Evolutionary conservation across 768 basidiomycete genomes (phyloP).

Genomic region (Mycena polygramma): DNA sequence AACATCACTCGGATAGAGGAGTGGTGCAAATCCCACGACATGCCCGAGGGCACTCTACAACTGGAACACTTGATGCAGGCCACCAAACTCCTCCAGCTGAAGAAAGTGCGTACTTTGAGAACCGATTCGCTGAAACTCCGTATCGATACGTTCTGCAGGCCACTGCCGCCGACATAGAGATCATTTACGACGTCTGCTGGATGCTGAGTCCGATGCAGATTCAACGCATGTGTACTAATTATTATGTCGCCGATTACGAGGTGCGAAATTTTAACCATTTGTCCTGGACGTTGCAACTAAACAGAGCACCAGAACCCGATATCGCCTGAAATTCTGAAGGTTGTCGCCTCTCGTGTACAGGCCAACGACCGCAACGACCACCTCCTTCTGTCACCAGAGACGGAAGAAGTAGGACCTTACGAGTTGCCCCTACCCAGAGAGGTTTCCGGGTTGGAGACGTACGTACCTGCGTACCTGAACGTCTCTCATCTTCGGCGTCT

Average conservation of each 20-base stretch:
- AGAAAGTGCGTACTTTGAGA: constrained; percentile 74
- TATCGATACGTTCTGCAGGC: constrained; percentile 63
- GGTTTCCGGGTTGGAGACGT: constrained; percentile 96
- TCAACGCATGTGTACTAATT: constrained; percentile 98
- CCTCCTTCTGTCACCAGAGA: constrained; percentile 94
- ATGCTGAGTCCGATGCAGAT: constrained; percentile 99
- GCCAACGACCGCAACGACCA: constrained; percentile 98
- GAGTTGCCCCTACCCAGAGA: constrained; percentile 95
- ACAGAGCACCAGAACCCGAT: constrained; percentile 82
- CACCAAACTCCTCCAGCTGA: constrained; percentile 96
- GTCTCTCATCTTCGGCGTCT: constrained; percentile 90
- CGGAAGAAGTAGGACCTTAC: constrained; percentile 96
- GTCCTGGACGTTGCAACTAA: background rate
- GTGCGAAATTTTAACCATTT: constrained; percentile 54
- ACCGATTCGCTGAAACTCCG: background rate
- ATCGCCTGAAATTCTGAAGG: constrained; percentile 95
- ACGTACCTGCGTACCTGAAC: constrained; percentile 92
- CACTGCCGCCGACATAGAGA: constrained; percentile 95
- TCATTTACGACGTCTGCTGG: constrained; percentile 99
- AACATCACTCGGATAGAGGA: constrained; percentile 98
- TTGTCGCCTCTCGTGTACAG: constrained; percentile 95
- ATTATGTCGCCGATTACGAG: constrained; percentile 99
- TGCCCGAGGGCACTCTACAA: constrained; percentile 98
- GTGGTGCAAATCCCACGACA: constrained; percentile 99
- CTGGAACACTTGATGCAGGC: constrained; percentile 99